phyloP scores from a whole-genome alignment of 306 rosid species.

The Prunus fruticosa region DNA sequence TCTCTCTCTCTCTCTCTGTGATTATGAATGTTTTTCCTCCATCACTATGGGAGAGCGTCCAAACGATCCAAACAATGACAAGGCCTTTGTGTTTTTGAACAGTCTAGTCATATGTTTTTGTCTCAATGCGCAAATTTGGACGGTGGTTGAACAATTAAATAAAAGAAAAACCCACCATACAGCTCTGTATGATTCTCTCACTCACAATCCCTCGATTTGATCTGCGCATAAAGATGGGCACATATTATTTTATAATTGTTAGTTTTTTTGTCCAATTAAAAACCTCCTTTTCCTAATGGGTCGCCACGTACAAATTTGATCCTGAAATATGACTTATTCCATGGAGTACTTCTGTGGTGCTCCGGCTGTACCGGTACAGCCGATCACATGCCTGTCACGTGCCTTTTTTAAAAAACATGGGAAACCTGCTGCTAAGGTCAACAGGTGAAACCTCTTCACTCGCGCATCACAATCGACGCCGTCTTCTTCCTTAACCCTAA shows the following conservation, averaged over 20 bases:
- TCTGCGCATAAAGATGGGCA: too few species aligned
- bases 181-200: background rate
- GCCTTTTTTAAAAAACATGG: too few species aligned
- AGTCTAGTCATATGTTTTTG: slow-evolving; percentile 26
- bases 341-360: too few species aligned
- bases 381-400: too few species aligned
- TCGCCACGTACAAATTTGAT: slow-evolving; percentile 24
- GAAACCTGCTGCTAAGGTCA: too few species aligned
- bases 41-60: background rate
- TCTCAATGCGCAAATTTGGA: background rate
- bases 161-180: background rate
- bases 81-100: slow-evolving; percentile 14
- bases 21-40: background rate
- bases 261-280: background rate
- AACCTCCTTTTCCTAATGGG: background rate
- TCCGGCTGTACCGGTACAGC: too few species aligned
- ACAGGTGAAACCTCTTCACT: too few species aligned
- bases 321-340: background rate
- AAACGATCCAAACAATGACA: background rate
- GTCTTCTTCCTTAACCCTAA: too few species aligned
- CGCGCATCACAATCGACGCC: too few species aligned
- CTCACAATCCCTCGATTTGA: background rate
- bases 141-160: background rate
- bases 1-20: too few species aligned
- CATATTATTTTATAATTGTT: background rate